Evolutionary conservation across 208 protist species (phyloP), one percentile per base, ranked within the genome.

Genomic region (Phytomonas francai): DNA sequence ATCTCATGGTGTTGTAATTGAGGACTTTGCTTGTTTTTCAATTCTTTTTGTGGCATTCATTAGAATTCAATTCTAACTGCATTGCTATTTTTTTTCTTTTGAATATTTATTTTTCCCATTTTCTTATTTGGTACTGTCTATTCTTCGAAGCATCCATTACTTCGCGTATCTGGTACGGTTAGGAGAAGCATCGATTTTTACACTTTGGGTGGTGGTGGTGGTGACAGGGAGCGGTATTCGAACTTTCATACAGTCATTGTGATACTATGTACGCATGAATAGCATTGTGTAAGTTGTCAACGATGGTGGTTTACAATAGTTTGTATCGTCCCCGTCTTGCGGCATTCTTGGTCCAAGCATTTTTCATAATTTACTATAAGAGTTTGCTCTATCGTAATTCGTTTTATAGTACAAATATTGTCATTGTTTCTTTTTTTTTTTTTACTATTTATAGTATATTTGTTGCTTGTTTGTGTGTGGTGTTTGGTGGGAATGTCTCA

Each of bases 361-460:
- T 3, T 39, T 9, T 45, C 19, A 22, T 16, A 45, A 14, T 45
- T 22, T 14, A 45, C n/a, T 16, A 45, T 7, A 11, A 14, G 9
- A 16, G 39, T 16, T 22, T 45, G 39, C 39, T 45, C 39, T 39
- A 29, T 25, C n/a, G 57, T 16, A 61, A 61, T 58, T 49, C 11
- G 1, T 60, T 66, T 31, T 66, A 12, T 51, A 66, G 9, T 19
- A 12, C 57, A 31, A 34, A 25, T 25, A 39, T 49, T 72, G 25
- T 8, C 67, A 3, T 32, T 67, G 33, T 59, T 45, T 8, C 25
- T 19, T 54, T 68, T 30, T 62, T 29, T 60, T 39, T 3, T 60
- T 72, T 68, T 49, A 63, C 6, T 39, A 19, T 60, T 65, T 59
- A 34, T 70, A n/a, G 60, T 30, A 16, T 69, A 29, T 70, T 30